Evolutionary conservation across 164 flowering plant species (phyloP).

Genomic region (Dillenia suffruticosa): DNA sequence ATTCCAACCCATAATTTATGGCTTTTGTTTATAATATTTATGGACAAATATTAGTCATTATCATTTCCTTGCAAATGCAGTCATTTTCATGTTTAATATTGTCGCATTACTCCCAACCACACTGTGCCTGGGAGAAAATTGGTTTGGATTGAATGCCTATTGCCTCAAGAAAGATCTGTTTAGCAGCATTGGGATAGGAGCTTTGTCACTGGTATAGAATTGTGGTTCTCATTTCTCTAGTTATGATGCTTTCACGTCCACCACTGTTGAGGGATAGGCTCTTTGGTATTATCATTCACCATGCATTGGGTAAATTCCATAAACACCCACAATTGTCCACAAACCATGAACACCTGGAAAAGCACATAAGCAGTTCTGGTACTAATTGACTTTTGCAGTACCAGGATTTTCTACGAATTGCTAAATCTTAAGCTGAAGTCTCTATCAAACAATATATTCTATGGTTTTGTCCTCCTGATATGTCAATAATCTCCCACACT

Average conservation of each 20-base stretch:
- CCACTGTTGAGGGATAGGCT: slow-evolving; percentile 4
- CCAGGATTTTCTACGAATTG: no score
- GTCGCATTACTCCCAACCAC: slow-evolving; percentile 9
- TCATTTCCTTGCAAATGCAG: slow-evolving; percentile 14
- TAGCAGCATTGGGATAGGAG: slow-evolving; percentile 5
- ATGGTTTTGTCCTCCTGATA: no score
- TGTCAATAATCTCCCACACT: no score
- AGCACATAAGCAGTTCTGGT: no score
- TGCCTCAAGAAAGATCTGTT: slow-evolving; percentile 9
- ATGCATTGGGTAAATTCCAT: no score
- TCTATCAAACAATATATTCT: no score
- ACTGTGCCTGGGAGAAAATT: slow-evolving; percentile 11
- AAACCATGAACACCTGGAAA: no score
- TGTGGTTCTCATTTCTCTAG: slow-evolving; percentile 5
- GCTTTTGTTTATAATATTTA: slow-evolving; percentile 23
- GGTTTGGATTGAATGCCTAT: slow-evolving; percentile 9
- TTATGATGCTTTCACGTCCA: slow-evolving; percentile 23
- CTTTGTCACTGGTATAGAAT: slow-evolving; percentile 5
- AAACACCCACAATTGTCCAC: no score
- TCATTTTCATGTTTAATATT: slow-evolving; percentile 4
- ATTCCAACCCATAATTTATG: slow-evolving; percentile 21
- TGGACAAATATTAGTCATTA: slow-evolving; percentile 7
- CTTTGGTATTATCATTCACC: no score
- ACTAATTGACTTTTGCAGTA: no score
- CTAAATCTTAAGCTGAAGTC: no score